A percentile compares a stretch with the other conserved stretches of the same genome.
Conservation (phyloP, 306 rosid species). For the Cucurbita argyrosperma region DNA sequence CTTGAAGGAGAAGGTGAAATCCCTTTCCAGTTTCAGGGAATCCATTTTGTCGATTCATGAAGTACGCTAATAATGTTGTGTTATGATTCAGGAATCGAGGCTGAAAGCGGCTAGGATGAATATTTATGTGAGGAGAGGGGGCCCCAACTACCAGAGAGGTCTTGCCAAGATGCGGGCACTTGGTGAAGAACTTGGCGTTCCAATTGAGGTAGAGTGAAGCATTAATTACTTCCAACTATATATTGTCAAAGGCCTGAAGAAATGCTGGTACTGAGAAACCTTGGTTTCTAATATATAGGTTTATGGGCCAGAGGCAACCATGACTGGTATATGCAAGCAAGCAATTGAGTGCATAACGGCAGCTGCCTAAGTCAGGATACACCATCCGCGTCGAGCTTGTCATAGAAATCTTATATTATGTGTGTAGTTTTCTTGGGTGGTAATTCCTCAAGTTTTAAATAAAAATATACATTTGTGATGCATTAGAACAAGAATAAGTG, state of each 20-base stretch:
- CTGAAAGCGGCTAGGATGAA: conserved; percentile 79
- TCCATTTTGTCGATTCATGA: background rate
- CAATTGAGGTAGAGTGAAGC: conserved; percentile 53
- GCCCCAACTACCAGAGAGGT: conserved; percentile 98
- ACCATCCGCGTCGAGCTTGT: background rate
- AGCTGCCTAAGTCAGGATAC: conserved; percentile 37
- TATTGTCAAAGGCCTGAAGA: background rate
- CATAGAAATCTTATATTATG: background rate
- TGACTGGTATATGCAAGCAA: conserved; percentile 96
- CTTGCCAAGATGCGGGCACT: conserved; percentile 75
- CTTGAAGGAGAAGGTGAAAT: conserved; percentile 75
- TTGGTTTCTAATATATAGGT: conserved; percentile 34
- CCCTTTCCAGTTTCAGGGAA: background rate
- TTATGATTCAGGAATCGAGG: conserved; percentile 49
- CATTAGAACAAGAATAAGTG: background rate
- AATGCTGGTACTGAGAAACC: background rate
- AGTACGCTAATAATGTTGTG: background rate
- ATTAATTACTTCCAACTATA: background rate
- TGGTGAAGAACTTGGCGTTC: conserved; percentile 81
- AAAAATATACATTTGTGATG: background rate
- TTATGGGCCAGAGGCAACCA: conserved; percentile 93
- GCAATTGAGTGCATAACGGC: conserved; percentile 81
- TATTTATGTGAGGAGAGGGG: conserved; percentile 91
- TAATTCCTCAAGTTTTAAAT: background rate
- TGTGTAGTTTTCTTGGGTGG: background rate